A percentile compares a stretch with the other conserved stretches of the same genome.
Conservation (phyloP, 2,329 filamentous ascomycete species). For the Fusarium tricinctum region DNA sequence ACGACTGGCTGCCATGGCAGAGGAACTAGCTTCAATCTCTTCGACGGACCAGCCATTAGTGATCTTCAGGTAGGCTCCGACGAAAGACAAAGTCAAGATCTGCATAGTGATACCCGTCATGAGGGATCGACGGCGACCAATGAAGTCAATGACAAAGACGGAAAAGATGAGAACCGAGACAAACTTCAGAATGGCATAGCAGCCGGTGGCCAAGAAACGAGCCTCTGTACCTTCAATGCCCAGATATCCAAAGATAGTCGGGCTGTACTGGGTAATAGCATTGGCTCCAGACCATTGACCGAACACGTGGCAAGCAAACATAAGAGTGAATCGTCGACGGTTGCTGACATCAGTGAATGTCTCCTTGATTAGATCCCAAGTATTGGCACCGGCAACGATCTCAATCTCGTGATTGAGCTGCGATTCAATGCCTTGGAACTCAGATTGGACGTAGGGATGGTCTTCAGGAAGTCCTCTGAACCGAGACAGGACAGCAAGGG, state of each 20-base stretch:
- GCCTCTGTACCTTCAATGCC: slow-evolving; percentile 45
- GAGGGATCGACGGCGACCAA: slow-evolving; percentile 52
- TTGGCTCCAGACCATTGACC: slow-evolving; percentile 51
- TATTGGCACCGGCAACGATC: slow-evolving; percentile 50
- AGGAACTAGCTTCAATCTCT: slow-evolving; percentile 32
- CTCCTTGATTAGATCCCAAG: slow-evolving; percentile 54
- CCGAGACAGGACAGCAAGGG: slow-evolving; percentile 35
- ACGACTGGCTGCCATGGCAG: slow-evolving; percentile 52
- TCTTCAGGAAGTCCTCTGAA: slow-evolving; percentile 49
- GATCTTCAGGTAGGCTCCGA: slow-evolving; percentile 51
- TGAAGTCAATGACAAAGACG: slow-evolving; percentile 51
- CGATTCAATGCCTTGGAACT: slow-evolving; percentile 50
- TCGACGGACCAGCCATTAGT: slow-evolving; percentile 46
- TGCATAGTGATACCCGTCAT: slow-evolving; percentile 54
- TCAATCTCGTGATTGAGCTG: slow-evolving; percentile 55
- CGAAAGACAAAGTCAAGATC: slow-evolving; percentile 50
- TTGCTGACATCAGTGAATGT: slow-evolving; percentile 50
- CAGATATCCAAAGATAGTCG: slow-evolving; percentile 51
- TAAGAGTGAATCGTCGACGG: slow-evolving; percentile 50
- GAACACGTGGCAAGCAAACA: slow-evolving; percentile 51
- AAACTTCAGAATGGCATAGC: slow-evolving; percentile 50
- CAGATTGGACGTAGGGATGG: slow-evolving; percentile 47
- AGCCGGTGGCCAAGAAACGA: slow-evolving; percentile 47
- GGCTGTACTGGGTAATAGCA: slow-evolving; percentile 51
- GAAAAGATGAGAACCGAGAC: slow-evolving; percentile 49